Evolutionary conservation across 371 early-diverging fungal genomes (phyloP).

Genomic region (Dichotomocladium elegans): DNA sequence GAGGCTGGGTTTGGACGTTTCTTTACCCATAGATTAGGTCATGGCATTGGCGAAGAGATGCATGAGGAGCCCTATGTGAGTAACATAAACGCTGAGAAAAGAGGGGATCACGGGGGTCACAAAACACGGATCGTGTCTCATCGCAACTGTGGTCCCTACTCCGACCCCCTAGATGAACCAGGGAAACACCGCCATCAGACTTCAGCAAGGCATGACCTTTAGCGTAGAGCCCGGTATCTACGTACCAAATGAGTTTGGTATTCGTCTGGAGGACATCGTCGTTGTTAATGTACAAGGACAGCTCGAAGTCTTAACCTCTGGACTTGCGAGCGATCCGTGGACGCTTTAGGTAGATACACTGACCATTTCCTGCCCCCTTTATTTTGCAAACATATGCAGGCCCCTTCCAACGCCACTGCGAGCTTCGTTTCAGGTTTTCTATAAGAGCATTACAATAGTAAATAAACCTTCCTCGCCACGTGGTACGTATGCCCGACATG

Average conservation of each 20-base stretch:
- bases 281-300: conserved; percentile 46
- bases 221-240: conserved; percentile 63
- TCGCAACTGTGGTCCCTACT: background rate
- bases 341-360: conserved; percentile 23
- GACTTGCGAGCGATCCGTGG: conserved; percentile 45
- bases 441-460: too few relatives aligned
- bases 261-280: conserved; percentile 59
- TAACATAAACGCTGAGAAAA: background rate
- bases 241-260: conserved; percentile 42
- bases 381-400: too few relatives aligned
- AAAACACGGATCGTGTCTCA: background rate
- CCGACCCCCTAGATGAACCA: conserved; percentile 29
- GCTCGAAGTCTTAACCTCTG: conserved; percentile 47
- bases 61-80: conserved; percentile 57
- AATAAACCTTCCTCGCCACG: too few relatives aligned
- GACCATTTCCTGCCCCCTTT: too few relatives aligned
- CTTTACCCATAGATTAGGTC: conserved; percentile 59
- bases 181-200: conserved; percentile 38
- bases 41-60: conserved; percentile 57
- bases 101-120: background rate
- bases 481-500: too few relatives aligned
- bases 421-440: too few relatives aligned
- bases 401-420: too few relatives aligned
- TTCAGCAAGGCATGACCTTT: conserved; percentile 54
- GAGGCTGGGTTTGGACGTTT: conserved; percentile 40